Base-by-base conservation (phyloP, 2,329 filamentous ascomycete genomes). In the Blastomyces percursus region DNA sequence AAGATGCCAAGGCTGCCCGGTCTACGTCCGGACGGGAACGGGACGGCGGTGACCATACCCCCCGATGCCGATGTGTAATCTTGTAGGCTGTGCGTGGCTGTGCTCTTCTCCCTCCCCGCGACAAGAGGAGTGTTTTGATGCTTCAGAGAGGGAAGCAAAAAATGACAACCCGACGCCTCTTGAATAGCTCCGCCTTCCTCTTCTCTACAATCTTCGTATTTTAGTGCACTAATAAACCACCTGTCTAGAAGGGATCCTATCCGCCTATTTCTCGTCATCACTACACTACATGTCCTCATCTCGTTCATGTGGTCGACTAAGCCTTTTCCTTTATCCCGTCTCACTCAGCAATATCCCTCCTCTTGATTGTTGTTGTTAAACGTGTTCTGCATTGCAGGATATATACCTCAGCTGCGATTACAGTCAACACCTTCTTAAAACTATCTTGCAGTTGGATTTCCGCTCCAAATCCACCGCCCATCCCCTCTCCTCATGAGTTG, bases 1-100 rank as follows among this genome's bases (percentile, higher is more conserved):
- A 89, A 69, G 88, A 90, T 68, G 86, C 88, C 62, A 88, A 87
- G 71, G 83, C 84, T 42, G 81, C 83, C 63, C 89, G 87, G 73
- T 69, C 71, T 38, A 75, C 78, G 59, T 75, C 77, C 66, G 69
- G 76, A 50, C 78, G 82, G 65, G 78, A 81, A 62, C 74, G 78
- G 48, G 84, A 85, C 55, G 79, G 79, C 35, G 79, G 79, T 44
- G 83, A 85, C 64, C 77, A 79, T 66, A 82, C 79, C 61, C 81
- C 84, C 46, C 80, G 84, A 21, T 88, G 86, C 71, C 80, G 85
- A 66, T 88, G 86, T 72, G 78, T 86, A 61, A 84, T 89, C 64
- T 75, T 86, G 73, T 87, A 76, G 75, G 42, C 38, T 5, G 12
- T 3, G 21, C 21, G 38, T 11, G 46, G 32, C n/a, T 51, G 55